Base-by-base conservation (phyloP, 2,329 filamentous ascomycete species). In the Nectriaceae sp. region DNA sequence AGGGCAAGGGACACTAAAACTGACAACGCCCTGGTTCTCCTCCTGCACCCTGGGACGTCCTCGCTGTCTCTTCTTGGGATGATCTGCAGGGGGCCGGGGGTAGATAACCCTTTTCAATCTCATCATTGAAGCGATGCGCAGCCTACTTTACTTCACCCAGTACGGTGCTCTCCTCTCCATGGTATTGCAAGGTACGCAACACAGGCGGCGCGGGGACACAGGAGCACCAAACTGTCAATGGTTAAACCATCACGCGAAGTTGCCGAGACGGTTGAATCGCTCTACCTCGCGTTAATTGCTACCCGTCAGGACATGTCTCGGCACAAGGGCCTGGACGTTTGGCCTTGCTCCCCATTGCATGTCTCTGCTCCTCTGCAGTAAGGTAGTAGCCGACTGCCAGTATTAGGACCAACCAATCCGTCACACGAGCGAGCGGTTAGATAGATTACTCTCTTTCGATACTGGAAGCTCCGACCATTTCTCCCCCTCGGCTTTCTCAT, bases 301-400 rank as follows among this genome's bases (percentile, higher is more conserved):
- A 19, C 45, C 31, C 43, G 44, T 33, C 26, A 24, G 15, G 18
- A 21, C 44, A 50, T 57, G 57, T 59, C 50, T 60, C 49, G 49
- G 53, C 44, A 54, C 29, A 22, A 40, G 33, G 10, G 19, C 15
- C 36, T 52, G 46, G 41, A n/a, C 22, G 44, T 52, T 54, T 49
- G 46, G 45, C 40, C 38, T 41, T 43, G 40, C 35, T n/a, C 33
- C 16, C 16, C 33, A 36, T 5, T 36, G 5, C 33, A 6, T 13
- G 24, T 6, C 24, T 13, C 13, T 29, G 6, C 6, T 13, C 6
- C 24, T 29, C 24, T 6, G 13, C 13, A 13, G 24, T n/a, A 36
- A 36, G 11, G 5, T n/a, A 36, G 33, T 18, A 15, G 6, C 33
- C 8, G 16, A 36, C 33, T 31, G 26, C n/a, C n/a, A 31, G 26